These are phyloP conservation scores for Phallus indusiatus DNA, from an alignment of 768 basidiomycete genomes.

Conservation along the genomic window DNA sequence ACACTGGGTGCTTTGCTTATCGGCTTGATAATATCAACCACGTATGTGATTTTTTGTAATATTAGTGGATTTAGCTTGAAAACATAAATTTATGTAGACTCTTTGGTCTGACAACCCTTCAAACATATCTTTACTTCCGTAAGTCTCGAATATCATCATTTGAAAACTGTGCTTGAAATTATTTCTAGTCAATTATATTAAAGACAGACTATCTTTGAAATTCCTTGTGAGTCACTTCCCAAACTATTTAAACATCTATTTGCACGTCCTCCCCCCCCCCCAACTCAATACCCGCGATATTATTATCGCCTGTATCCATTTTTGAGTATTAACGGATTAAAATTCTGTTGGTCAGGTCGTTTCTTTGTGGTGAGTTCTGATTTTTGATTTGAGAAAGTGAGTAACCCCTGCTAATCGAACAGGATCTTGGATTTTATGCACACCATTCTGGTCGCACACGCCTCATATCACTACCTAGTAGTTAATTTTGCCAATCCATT, in stretches of 20 bases:
- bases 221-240: neutral
- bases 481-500: neutral
- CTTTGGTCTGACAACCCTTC: slow-evolving; percentile 5
- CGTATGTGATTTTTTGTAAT: slow-evolving; percentile 27
- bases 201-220: slow-evolving; percentile 3
- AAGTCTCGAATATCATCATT: neutral
- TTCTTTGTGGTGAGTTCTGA: neutral
- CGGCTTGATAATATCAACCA: slow-evolving; percentile 43
- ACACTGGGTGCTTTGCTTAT: slow-evolving; percentile 48
- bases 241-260: no score
- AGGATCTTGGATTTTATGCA: slow-evolving; percentile 3
- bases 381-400: no score
- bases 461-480: neutral
- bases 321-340: neutral
- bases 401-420: neutral
- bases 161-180: neutral
- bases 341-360: neutral
- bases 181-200: slow-evolving; percentile 1
- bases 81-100: neutral
- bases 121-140: slow-evolving; percentile 4
- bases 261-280: no score
- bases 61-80: neutral
- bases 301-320: no score
- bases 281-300: no score
- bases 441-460: neutral